phyloP scores from a whole-genome alignment of 1,284 basidiomycete genomes.

The Marasmius oreades region DNA sequence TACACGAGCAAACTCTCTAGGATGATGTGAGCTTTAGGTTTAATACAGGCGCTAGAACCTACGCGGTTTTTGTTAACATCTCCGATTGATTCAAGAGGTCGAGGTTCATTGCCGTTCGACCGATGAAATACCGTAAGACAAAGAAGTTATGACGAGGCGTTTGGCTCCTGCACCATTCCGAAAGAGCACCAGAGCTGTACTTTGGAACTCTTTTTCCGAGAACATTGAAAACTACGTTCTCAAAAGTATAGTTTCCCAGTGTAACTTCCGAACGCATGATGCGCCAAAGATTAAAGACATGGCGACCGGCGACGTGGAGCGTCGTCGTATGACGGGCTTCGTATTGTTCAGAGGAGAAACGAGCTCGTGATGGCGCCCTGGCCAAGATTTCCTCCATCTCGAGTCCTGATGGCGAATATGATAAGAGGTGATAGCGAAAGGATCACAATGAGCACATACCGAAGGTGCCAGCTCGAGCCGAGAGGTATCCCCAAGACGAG shows the following conservation, averaged over 20 bases:
- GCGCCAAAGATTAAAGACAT: slow-evolving; percentile 92
- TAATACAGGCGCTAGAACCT: slow-evolving; percentile 22
- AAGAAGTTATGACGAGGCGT: slow-evolving; percentile 51
- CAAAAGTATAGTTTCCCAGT: slow-evolving; percentile 83
- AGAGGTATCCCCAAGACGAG: slow-evolving; percentile 89
- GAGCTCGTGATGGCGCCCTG: slow-evolving; percentile 51
- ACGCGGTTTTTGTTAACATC: slow-evolving; percentile 87
- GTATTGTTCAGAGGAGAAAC: slow-evolving; percentile 63
- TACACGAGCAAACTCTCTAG: slow-evolving; percentile 92
- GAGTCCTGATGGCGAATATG: slow-evolving; percentile 43
- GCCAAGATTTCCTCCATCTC: slow-evolving; percentile 68
- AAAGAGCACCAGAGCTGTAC: slow-evolving; percentile 68
- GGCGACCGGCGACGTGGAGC: slow-evolving; percentile 83
- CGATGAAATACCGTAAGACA: slow-evolving; percentile 62
- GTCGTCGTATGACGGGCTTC: slow-evolving; percentile 74
- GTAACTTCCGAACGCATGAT: slow-evolving; percentile 86
- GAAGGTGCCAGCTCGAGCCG: slow-evolving; percentile 61
- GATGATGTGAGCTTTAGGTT: not conserved
- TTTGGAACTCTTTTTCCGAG: slow-evolving; percentile 73
- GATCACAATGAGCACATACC: slow-evolving; percentile 40
- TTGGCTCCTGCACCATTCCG: slow-evolving; percentile 67
- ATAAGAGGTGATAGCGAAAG: slow-evolving; percentile 1
- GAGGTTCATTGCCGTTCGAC: slow-evolving; percentile 64
- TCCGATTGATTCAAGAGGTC: slow-evolving; percentile 81
- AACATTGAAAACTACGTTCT: slow-evolving; percentile 85